Evolutionary conservation across 139 green algal species (phyloP).

Genomic region (Picochlorum costavermella): DNA sequence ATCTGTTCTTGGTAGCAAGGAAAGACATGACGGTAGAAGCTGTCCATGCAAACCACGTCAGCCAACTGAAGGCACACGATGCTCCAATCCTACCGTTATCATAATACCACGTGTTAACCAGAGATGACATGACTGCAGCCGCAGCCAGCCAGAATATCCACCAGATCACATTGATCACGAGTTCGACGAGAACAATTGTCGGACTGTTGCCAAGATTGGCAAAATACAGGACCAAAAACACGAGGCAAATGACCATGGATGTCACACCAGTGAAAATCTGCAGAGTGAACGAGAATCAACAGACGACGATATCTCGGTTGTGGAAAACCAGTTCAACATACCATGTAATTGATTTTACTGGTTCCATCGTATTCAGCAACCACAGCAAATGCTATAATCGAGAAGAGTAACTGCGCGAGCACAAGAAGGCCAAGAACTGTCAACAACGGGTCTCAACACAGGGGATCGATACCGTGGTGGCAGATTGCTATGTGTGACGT

Average conservation of each 20-base stretch:
- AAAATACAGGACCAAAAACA: conserved; percentile 10
- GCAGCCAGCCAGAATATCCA: conserved; percentile 14
- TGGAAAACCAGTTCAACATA: neutral
- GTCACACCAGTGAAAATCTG: conserved; percentile 15
- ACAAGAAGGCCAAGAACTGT: neutral
- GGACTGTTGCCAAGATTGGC: neutral
- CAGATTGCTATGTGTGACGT: neutral
- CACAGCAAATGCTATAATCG: conserved; percentile 14
- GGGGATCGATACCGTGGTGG: neutral
- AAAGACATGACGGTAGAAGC: conserved; percentile 1
- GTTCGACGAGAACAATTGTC: conserved; percentile 4
- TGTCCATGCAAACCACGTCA: conserved; percentile 7
- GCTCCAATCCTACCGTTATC: neutral
- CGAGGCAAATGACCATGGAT: conserved; percentile 9
- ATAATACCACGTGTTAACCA: neutral
- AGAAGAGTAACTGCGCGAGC: conserved; percentile 8
- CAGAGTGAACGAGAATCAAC: neutral
- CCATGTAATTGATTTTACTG: neutral
- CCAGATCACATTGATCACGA: conserved; percentile 4
- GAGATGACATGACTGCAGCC: neutral
- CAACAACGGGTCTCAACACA: neutral
- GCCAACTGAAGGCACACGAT: conserved; percentile 7
- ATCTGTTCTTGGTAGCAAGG: neutral
- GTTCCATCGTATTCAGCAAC: conserved; percentile 9
- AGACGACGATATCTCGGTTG: neutral